Percentiles rank a stretch among this genome's conserved stretches.
These are phyloP conservation scores for Lunularia cruciata DNA, from an alignment of 225 moss, liverwort and hornwort genomes.

Conservation along the genomic window DNA sequence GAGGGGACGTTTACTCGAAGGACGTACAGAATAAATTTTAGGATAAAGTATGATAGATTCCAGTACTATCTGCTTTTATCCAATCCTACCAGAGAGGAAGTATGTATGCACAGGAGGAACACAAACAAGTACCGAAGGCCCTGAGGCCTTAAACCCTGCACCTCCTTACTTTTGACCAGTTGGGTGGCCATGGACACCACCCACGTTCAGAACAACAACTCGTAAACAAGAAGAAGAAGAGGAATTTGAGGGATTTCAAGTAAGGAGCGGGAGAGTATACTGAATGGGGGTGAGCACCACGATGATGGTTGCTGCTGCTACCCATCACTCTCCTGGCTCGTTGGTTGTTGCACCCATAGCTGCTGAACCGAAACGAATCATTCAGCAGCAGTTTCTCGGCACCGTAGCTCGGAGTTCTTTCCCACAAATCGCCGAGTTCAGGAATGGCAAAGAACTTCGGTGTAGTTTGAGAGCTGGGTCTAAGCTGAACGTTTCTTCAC, in stretches of 20 bases:
- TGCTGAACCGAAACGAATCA: background rate
- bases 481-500: conserved; percentile 2
- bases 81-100: too few species aligned
- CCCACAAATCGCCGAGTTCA: too few species aligned
- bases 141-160: too few species aligned
- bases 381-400: conserved; percentile 1
- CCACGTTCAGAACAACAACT: background rate
- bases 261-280: too few species aligned
- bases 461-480: conserved; percentile 8
- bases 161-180: too few species aligned
- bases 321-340: conserved; percentile 7
- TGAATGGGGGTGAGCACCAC: conserved; percentile 38
- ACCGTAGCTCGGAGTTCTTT: background rate
- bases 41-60: too few species aligned
- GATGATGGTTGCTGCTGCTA: conserved; percentile 35
- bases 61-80: too few species aligned
- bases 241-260: too few species aligned
- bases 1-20: too few species aligned
- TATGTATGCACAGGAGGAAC: too few species aligned
- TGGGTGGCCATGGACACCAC: conserved; percentile 3
- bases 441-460: background rate
- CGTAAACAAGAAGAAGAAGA: background rate
- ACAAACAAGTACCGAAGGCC: too few species aligned
- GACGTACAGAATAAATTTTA: too few species aligned
- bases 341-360: background rate